phyloP scores from a whole-genome alignment of 495 filamentous ascomycete species.

The Thermochaetoides thermophila region DNA sequence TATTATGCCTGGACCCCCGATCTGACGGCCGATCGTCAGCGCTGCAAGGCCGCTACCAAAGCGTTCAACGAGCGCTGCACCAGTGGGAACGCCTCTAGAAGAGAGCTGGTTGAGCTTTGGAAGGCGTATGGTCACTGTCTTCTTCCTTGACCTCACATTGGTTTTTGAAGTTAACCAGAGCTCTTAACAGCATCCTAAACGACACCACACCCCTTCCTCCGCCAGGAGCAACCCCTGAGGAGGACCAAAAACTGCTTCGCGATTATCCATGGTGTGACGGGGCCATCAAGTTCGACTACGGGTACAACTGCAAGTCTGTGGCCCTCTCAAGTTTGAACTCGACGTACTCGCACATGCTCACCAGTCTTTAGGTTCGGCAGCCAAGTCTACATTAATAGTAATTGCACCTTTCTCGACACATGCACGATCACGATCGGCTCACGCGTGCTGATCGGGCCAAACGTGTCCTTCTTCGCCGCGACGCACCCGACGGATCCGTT shows the following conservation, averaged over 20 bases:
- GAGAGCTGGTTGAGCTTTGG: conserved; percentile 51
- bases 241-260: conserved; percentile 45
- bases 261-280: conserved; percentile 56
- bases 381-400: conserved; percentile 63
- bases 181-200: conserved; percentile 35
- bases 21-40: conserved; percentile 37
- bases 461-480: conserved; percentile 56
- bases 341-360: too few relatives aligned
- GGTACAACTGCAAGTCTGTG: conserved; percentile 46
- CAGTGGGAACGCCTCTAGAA: conserved; percentile 35
- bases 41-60: conserved; percentile 43
- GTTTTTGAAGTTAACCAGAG: background rate
- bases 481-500: conserved; percentile 65
- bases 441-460: conserved; percentile 66
- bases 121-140: conserved; percentile 63
- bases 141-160: too few relatives aligned
- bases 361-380: conserved; percentile 46
- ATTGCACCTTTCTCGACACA: conserved; percentile 63
- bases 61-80: conserved; percentile 42
- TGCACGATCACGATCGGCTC: conserved; percentile 63
- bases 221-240: conserved; percentile 31
- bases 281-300: conserved; percentile 62
- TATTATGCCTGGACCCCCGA: conserved; percentile 34
- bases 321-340: too few relatives aligned
- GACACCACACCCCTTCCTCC: conserved; percentile 50